These are phyloP conservation scores for Castanopsis chinensis DNA, from an alignment of 306 rosid genomes.

Conservation along the genomic window DNA sequence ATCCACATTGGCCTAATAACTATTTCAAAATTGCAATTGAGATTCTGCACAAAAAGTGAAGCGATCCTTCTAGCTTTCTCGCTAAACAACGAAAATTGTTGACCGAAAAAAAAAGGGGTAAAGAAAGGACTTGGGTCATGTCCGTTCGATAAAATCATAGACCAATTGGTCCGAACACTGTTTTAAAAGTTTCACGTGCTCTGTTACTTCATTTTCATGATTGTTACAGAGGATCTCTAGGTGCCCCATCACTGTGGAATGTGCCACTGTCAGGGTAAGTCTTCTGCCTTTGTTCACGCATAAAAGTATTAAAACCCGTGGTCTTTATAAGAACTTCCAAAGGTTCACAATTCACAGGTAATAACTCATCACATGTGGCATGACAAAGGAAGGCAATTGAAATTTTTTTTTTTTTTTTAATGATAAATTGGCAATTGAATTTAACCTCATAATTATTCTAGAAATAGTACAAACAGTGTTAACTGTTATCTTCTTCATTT, in stretches of 20 bases:
- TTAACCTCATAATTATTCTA: no score
- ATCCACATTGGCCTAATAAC: no score
- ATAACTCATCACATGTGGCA: no score
- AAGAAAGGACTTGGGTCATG: background rate
- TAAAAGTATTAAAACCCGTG: no score
- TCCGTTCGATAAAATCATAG: background rate
- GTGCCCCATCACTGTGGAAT: background rate
- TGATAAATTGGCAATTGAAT: no score
- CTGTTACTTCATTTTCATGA: background rate
- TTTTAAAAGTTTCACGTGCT: conserved; percentile 14
- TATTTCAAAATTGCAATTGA: no score
- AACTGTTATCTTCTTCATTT: no score
- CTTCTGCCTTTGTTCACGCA: no score
- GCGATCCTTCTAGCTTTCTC: background rate
- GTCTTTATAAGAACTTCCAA: no score
- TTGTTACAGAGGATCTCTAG: conserved; percentile 1
- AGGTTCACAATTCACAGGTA: no score
- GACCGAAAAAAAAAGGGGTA: background rate
- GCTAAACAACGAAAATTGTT: background rate
- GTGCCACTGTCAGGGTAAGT: background rate
- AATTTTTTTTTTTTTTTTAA: rapidly evolving
- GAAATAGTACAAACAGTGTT: no score
- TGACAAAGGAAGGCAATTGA: no score
- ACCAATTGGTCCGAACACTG: background rate
- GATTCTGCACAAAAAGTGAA: background rate